Percentiles rank a stretch among this genome's conserved stretches.
Evolutionary conservation across 768 basidiomycete genomes (phyloP).

Genomic region (Epithele typhae): DNA sequence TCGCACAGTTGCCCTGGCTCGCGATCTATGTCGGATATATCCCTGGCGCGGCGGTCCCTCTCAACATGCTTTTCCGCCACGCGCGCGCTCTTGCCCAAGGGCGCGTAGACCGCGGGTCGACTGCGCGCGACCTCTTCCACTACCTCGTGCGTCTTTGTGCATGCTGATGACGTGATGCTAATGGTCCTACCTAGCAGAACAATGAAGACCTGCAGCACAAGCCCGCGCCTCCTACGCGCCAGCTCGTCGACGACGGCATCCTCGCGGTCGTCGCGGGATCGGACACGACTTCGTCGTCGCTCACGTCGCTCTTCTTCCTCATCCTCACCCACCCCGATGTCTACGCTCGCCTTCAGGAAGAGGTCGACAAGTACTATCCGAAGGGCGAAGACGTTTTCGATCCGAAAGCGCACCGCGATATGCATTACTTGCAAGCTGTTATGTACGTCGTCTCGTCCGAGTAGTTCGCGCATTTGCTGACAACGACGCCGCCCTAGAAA

Average conservation of each 20-base stretch:
- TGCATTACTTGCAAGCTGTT: constrained; percentile 32
- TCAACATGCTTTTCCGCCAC: neutral
- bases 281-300: constrained; percentile 24
- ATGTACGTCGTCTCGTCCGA: constrained; percentile 20
- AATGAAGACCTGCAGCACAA: constrained; percentile 14
- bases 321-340: constrained; percentile 17
- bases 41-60: neutral
- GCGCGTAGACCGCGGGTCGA: neutral
- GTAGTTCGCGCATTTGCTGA: neutral
- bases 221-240: constrained; percentile 2
- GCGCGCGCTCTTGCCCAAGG: neutral
- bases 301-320: constrained; percentile 23
- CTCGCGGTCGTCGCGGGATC: constrained; percentile 27
- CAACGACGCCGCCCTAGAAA: neutral
- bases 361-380: constrained; percentile 23
- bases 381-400: constrained; percentile 17
- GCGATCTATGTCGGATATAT: constrained; percentile 1
- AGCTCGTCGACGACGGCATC: constrained; percentile 14
- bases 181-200: too few relatives aligned
- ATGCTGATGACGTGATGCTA: too few relatives aligned
- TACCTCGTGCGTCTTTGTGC: neutral
- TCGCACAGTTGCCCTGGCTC: constrained; percentile 8
- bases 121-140: neutral
- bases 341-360: constrained; percentile 17
- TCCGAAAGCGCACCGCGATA: constrained; percentile 14